A percentile compares a stretch with the other conserved stretches of the same genome.
Evolutionary conservation across 2,329 filamentous ascomycete species (phyloP).

Genomic region (Dryadomyces quercus-mongolicae): DNA sequence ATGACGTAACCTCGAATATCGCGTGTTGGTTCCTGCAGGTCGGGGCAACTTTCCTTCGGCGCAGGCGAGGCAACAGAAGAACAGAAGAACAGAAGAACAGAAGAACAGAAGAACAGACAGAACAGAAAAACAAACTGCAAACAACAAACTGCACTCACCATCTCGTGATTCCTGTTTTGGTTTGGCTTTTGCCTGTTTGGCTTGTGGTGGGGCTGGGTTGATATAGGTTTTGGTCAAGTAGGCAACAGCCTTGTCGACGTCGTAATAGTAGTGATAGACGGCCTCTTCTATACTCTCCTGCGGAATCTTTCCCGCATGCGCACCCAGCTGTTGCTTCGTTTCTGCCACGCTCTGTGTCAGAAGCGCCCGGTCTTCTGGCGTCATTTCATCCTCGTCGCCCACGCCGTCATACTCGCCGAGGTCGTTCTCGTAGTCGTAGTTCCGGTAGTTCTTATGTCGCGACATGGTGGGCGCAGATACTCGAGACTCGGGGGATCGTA

Average conservation of each 20-base stretch:
- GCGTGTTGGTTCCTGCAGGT: not conserved
- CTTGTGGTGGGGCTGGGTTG: slow-evolving; percentile 27
- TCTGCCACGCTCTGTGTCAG: slow-evolving; percentile 55
- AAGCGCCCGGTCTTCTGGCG: slow-evolving; percentile 31
- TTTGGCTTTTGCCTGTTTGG: slow-evolving; percentile 15
- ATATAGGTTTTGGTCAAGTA: slow-evolving; percentile 62
- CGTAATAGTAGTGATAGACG: slow-evolving; percentile 93
- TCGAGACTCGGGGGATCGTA: not conserved
- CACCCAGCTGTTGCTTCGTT: slow-evolving; percentile 54
- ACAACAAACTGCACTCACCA: slow-evolving; percentile 11
- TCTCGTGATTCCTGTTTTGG: slow-evolving; percentile 7
- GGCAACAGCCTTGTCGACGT: slow-evolving; percentile 71
- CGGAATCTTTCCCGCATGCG: slow-evolving; percentile 42
- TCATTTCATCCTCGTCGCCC: slow-evolving; percentile 33
- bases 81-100: not conserved
- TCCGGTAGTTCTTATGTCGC: slow-evolving; percentile 32
- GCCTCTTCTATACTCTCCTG: slow-evolving; percentile 69
- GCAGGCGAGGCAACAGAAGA: not conserved
- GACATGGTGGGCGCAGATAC: slow-evolving; percentile 23
- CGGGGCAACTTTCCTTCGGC: not conserved
- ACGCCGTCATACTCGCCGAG: slow-evolving; percentile 37
- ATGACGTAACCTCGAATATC: slow-evolving; percentile 1
- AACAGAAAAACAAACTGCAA: not conserved
- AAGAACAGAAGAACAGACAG: no score
- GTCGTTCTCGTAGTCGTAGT: slow-evolving; percentile 38